Base-by-base conservation (phyloP, 805 yeast species). In the Yarrowia sp. region DNA sequence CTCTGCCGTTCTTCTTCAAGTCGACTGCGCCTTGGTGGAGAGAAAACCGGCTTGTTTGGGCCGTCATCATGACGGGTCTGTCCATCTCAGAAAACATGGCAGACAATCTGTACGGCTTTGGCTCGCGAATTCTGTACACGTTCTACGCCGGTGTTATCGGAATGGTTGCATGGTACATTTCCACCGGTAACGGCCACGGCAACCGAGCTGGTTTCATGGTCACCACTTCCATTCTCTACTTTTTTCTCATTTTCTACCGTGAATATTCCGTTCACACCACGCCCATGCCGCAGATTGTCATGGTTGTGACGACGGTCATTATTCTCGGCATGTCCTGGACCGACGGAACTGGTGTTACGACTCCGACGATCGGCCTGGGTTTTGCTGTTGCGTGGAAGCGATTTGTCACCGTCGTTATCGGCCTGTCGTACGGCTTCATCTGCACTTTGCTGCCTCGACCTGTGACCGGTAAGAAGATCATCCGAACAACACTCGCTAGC, bases 151-250 rank as follows among this genome's bases (percentile, higher is more conserved):
- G 72, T 29, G 58, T 72, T 6, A 55, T 70, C 4, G 76, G 73
- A 0, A 66, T 74, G 70, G 70, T 71, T 4, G 69, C 65, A 4
- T 74, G 76, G 76, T 74, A 74, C 58, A 73, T 74, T 16, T 66
- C 70, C 2, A 62, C 72, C 2, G 75, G 75, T 2, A 60, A 62
- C 14, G 76, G 77, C 12, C 19, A 59, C 1, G 76, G 77, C 1
- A 73, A 72, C 47, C 68, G 68, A 0, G 72, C 64, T 39, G 76
- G 77, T 0, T 71, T 67, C 47, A 75, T 71, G 3, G 47, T 55
- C 29, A 39, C 39, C 29, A 38, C 36, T 1, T 38, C 47, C n/a
- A 19, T 55, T 6, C 55, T 69, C 1, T 68, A 67, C 62, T 58
- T 69, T 9, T 63, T 65, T 33, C 42, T 58, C 25, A 25, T 32